Base-by-base conservation (phyloP, 129 eudicot species). In the Flaveria sonorensis region DNA sequence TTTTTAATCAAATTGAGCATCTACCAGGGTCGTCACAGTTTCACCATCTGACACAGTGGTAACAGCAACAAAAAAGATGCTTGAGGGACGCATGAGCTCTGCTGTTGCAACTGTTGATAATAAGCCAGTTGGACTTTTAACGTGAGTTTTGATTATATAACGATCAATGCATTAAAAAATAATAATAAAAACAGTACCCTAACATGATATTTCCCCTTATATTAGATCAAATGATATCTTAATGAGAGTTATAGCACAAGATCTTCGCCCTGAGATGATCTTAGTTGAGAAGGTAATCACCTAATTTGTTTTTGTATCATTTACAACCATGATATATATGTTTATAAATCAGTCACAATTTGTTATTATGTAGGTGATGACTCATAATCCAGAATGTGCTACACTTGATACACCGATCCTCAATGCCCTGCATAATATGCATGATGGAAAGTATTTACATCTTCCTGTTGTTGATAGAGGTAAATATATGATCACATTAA, bases 361-460 rank as follows among this genome's bases (percentile, higher is more conserved):
- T 69, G 28, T 63, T 50, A 52, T 77, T 81, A 14, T 83, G 57
- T 84, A 95, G 99, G 96, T 95, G 76, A 95, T 95, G 97, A 95
- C 97, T 48, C 99, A 92, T 11, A 91, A 91, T 84, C 99, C 99
- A 61, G 99, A 91, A 79, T 95, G 97, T 80, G 96, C 97, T 12
- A 87, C 96, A 51, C 84, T 89, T 70, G 99, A 91, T 86, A 91
- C 99, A 50, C 97, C 99, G 40, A 89, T 95, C 69, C 89, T 95
- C 70, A 94, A 89, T 87, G 99, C 99, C 70, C 83, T 95, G 77
- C 99, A 95, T 83, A 95, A 92, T 74, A 95, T 91, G 99, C 98
- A 91, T 76, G 96, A 94, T 78, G 97, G 98, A 36, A 94, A 91
- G 77, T 91, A 91, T 75, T 81, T 95, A 72, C 97, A 95, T 86